Evolutionary conservation across 1,284 basidiomycete species (phyloP), one percentile per base, ranked within the genome.

Genomic region (Fomes fomentarius): DNA sequence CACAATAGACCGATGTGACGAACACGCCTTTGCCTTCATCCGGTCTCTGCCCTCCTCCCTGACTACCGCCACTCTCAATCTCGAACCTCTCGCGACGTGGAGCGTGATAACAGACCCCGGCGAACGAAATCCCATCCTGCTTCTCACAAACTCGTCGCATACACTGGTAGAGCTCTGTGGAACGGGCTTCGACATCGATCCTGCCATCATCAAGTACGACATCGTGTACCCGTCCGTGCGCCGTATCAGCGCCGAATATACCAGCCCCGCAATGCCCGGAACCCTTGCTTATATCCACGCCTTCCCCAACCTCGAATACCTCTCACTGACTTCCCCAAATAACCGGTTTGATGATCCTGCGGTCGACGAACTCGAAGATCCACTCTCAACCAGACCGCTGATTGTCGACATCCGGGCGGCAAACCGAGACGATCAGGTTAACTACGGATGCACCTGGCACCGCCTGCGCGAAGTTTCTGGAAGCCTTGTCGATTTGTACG

Each of bases 111-210:
- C 34, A 21, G 30, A 42, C 25, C n/a, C 30, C 1, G 44, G 47
- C 34, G 17, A 25, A 1, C 42, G 42, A 0, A 59, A 60, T 37
- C 58, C 58, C 8, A 49, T 60, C 41, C 28, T 54, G n/a, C 39
- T 35, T 34, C 52, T 60, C 3, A 47, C 28, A 15, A 15, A 28
- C 8, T 42, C 31, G 7, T 47, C 54, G 5, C 25, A 47, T 11
- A 54, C 54, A 17, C 54, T 60, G 25, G 41, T 51, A 34, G 49
- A 25, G 43, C 49, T 60, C 8, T 31, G 21, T 1, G 58, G 58
- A 21, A 22, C 49, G 1, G 43, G 49, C 11, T 60, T 60, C 39
- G 42, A 52, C 26, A 19, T 47, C 22, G 19, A 24, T 17, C 47
- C 42, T 10, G 24, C n/a, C 5, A 10, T 24, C 22, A 26, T 47